Evolutionary conservation across 73 alveolate species (phyloP), one percentile per base, ranked within the genome.

Genomic region (Uronychia setigera): DNA sequence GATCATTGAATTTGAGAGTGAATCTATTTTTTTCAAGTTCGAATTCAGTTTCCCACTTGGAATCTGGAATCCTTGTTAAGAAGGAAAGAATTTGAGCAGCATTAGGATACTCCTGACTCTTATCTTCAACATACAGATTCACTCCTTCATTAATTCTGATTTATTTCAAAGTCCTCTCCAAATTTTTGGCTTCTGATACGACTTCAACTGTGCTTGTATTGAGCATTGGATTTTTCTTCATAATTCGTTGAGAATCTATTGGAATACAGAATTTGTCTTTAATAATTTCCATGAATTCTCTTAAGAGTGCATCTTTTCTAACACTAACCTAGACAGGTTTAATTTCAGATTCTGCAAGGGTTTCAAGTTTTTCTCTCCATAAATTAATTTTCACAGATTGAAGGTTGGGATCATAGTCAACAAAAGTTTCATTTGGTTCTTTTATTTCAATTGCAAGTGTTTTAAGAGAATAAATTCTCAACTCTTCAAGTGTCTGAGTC

Each of bases 21-120:
- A 33, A 83, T 88, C 91, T 74, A 29, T 88, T 85, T 0, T 74
- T 19, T 29, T 88, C 94, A 0, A 88, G 31, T 77, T 88, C 91
- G 77, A 88, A 83, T 60, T 88, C 91, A 0, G 60, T 79, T 27
- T 84, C 81, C 91, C 94, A 88, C 35, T 84, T 84, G 34, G 91
- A 77, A 58, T 77, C 25, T 0, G 76, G 77, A 27, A 33, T 33
- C 28, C 57, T 27, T 14, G 29, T 28, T 29, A 35, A 27, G 35
- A 34, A 28, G 26, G 29, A 32, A 26, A 46, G n/a, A 11, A 35
- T 25, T 31, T 32, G 29, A 9, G 34, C 80, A 13, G 29, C 67
- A 29, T 81, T 75, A 29, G 80, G 76, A 25, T 60, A 29, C 33
- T 58, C 29, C 25, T 29, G 30, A 28, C 82, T 26, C 30, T 32